Base-by-base conservation (phyloP, 495 filamentous ascomycete genomes). In the Daldinia grandis region DNA sequence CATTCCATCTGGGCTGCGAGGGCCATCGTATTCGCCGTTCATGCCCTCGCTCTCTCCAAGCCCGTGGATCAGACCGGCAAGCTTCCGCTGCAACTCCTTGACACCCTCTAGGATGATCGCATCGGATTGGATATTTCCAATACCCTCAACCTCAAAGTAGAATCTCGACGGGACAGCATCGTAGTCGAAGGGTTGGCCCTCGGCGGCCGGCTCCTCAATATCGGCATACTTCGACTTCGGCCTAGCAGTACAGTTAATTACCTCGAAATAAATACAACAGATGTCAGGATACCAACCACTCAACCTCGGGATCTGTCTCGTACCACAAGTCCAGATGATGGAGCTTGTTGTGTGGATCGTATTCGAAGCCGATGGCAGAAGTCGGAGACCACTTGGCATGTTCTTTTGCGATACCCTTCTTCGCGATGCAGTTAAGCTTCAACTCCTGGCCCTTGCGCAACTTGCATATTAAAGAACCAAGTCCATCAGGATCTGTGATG, bases 351-450 rank as follows among this genome's bases (percentile, higher is more conserved):
- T 94, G 90, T 64, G 95, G 95, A 76, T 99, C 95, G 79, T 99
- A 99, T 80, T 99, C 95, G 73, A 98, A 99, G 25, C 93, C 95
- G 56, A 99, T 89, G 5, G 95, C 96, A 62, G 94, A 85, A 42
- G 90, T 92, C 2, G 96, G 94, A 54, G 92, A 90, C 95, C 95
- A 99, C 78, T 99, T 99, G 0, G 96, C 91, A 82, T 99, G 95
- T 78, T 99, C 95, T 84, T 98, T 99, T 3, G 95, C 94, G 64
- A 98, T 98, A 0, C 95, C 95, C 84, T 98, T 98, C 86, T 97
- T 98, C 58, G 94, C 96, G 69, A 98, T 89, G 75, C 95, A 98
- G 47, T 89, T 90, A 78, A 98, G 86, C 77, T 91, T 90, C 58
- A 99, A 77, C 78, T 97, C 92, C 77, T 99, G 96, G 4, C 89